Evolutionary conservation across 345 rosid genomes (phyloP).

Genomic region (Brassica nigra): DNA sequence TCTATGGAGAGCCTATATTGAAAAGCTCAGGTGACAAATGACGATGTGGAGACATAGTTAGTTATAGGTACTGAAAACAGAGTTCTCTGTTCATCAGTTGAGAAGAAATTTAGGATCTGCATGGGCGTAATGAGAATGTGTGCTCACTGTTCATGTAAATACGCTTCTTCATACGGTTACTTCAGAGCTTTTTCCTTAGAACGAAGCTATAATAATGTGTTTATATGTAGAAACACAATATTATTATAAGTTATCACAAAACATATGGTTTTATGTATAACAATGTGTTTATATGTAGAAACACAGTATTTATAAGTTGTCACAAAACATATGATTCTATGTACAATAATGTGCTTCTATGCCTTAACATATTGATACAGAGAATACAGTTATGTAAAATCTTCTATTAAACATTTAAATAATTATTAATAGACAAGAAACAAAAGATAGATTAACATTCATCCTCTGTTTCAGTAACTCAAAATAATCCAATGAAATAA

Average conservation of each 20-base stretch:
- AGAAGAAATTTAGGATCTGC: too few relatives aligned
- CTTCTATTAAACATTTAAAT: neutral
- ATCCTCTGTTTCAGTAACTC: constrained; percentile 23
- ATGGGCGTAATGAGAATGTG: too few relatives aligned
- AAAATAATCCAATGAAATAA: constrained; percentile 11
- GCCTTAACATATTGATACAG: neutral
- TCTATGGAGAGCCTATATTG: too few relatives aligned
- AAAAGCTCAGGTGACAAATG: too few relatives aligned
- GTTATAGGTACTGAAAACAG: too few relatives aligned
- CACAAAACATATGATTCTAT: neutral
- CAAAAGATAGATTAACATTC: neutral
- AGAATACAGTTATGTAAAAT: neutral
- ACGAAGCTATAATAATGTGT: too few relatives aligned
- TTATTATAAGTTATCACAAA: neutral
- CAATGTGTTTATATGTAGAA: neutral
- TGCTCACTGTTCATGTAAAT: too few relatives aligned
- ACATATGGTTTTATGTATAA: neutral
- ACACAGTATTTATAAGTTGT: neutral
- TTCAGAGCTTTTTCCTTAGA: too few relatives aligned
- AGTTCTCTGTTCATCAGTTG: too few relatives aligned
- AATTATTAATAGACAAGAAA: constrained; percentile 13
- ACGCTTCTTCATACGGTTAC: too few relatives aligned
- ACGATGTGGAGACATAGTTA: too few relatives aligned
- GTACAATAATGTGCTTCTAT: neutral
- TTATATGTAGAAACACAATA: too few relatives aligned